Percentiles rank a stretch among this genome's conserved stretches.
Conservation (phyloP, 495 filamentous ascomycete genomes). For the Gamarada debralockiae region DNA sequence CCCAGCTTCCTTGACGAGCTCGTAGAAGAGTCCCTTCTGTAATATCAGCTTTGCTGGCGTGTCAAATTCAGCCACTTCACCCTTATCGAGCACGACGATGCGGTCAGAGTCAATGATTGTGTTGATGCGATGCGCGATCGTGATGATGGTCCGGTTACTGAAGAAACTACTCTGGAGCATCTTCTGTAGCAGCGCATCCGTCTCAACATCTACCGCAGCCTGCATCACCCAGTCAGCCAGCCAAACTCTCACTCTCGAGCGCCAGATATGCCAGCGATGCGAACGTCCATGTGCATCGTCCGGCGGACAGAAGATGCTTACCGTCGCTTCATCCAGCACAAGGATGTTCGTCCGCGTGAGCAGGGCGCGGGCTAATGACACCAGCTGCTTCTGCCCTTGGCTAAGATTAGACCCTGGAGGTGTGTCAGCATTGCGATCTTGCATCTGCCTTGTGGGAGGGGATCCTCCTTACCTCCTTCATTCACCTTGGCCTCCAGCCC, state of each 20-base stretch:
- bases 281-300: too few species aligned
- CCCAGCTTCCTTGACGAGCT: slow-evolving; percentile 28
- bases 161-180: slow-evolving; percentile 64
- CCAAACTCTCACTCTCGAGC: too few species aligned
- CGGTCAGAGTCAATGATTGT: slow-evolving; percentile 92
- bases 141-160: slow-evolving; percentile 91
- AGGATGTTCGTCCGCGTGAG: slow-evolving; percentile 95
- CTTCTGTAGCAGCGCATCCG: slow-evolving; percentile 75
- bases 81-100: slow-evolving; percentile 82
- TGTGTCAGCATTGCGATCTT: too few species aligned
- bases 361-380: slow-evolving; percentile 89
- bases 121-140: slow-evolving; percentile 96
- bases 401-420: slow-evolving; percentile 75
- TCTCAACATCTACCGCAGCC: slow-evolving; percentile 95
- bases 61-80: slow-evolving; percentile 68
- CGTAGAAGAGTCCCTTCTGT: slow-evolving; percentile 36
- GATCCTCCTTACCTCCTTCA: slow-evolving; percentile 56
- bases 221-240: too few species aligned
- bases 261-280: too few species aligned
- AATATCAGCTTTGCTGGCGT: slow-evolving; percentile 65
- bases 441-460: slow-evolving; percentile 19
- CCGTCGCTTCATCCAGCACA: slow-evolving; percentile 94
- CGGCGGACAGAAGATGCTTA: too few species aligned
- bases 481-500: slow-evolving; percentile 85
- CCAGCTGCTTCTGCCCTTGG: slow-evolving; percentile 85